These are phyloP conservation scores for Neofusicoccum kwambonambiense DNA, from an alignment of 2,329 filamentous ascomycete genomes.

Conservation along the genomic window DNA sequence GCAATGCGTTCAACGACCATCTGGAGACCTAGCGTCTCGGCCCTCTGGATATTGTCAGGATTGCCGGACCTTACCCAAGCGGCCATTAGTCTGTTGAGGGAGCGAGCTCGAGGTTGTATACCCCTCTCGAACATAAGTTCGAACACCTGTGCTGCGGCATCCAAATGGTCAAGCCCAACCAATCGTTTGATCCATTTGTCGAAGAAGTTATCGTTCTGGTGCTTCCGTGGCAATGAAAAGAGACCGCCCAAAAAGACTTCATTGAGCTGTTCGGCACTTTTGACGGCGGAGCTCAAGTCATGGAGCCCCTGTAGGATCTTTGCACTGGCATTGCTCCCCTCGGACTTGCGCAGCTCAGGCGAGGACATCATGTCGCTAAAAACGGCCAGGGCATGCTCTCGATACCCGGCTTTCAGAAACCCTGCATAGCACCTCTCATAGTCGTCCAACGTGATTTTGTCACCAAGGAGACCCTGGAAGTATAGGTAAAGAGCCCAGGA, in stretches of 20 bases:
- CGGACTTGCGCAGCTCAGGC: not conserved
- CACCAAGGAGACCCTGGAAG: conserved; percentile 60
- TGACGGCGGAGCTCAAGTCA: conserved; percentile 17
- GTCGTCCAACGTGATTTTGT: conserved; percentile 66
- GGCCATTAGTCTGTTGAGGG: conserved; percentile 79
- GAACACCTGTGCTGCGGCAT: conserved; percentile 70
- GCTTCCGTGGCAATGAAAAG: conserved; percentile 50
- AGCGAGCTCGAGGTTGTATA: conserved; percentile 67
- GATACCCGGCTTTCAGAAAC: conserved; percentile 65
- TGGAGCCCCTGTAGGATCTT: not conserved
- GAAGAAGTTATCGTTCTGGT: conserved; percentile 75
- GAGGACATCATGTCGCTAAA: conserved; percentile 75
- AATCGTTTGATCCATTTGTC: conserved; percentile 86
- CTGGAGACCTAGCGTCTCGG: conserved; percentile 36
- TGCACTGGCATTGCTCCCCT: not conserved
- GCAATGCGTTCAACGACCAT: conserved; percentile 29
- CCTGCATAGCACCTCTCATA: conserved; percentile 73
- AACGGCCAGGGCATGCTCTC: conserved; percentile 67
- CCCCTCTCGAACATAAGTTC: conserved; percentile 71
- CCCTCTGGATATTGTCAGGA: conserved; percentile 26
- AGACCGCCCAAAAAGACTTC: conserved; percentile 51
- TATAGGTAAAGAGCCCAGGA: conserved; percentile 69
- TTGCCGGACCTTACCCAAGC: conserved; percentile 60
- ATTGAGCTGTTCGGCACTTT: conserved; percentile 42
- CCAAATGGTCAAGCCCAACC: conserved; percentile 60